Conservation (phyloP, 108 stramenopile genomes). For the Nitzschia inconspicua region DNA sequence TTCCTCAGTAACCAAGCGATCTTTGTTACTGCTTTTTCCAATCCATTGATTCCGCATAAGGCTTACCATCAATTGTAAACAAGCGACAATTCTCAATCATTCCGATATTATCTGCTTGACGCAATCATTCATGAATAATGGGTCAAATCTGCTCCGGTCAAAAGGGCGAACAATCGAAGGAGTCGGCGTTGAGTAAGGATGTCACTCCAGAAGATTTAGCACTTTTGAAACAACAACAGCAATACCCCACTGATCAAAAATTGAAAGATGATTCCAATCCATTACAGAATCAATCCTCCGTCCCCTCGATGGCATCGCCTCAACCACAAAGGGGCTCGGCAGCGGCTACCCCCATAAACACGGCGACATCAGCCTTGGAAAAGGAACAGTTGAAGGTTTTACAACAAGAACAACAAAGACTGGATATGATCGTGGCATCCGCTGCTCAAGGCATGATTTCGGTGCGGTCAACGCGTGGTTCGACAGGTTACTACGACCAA, state of each 20-base stretch:
- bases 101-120: too few relatives aligned
- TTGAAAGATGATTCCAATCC: too few relatives aligned
- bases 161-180: constrained; percentile 21
- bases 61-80: too few relatives aligned
- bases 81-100: too few relatives aligned
- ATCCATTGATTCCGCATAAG: too few relatives aligned
- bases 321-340: constrained; percentile 11
- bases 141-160: constrained; percentile 35
- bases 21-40: too few relatives aligned
- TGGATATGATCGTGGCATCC: constrained; percentile 43
- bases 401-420: constrained; percentile 38
- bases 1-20: too few relatives aligned
- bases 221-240: too few relatives aligned
- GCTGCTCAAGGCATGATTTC: constrained; percentile 52
- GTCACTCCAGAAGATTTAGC: constrained; percentile 2
- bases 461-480: constrained; percentile 45
- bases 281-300: too few relatives aligned
- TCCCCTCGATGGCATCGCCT: too few relatives aligned
- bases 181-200: too few relatives aligned
- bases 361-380: constrained; percentile 7
- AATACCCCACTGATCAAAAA: background rate
- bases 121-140: too few relatives aligned
- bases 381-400: constrained; percentile 22
- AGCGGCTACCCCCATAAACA: background rate
- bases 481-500: constrained; percentile 50